phyloP scores from a whole-genome alignment of 371 early-diverging fungal species.

The Lichtheimia ornata region DNA sequence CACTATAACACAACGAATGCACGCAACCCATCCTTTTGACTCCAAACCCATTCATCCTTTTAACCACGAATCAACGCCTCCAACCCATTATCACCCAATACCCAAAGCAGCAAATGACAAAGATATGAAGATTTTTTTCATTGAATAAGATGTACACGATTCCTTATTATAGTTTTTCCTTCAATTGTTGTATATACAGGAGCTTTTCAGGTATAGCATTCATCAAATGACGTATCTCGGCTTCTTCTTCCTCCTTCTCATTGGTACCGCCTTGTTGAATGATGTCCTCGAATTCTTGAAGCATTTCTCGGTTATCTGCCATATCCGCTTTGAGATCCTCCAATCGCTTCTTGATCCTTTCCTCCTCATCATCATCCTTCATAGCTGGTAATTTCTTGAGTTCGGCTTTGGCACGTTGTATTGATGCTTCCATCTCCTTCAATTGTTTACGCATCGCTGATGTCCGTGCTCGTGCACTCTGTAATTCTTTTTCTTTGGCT shows the following conservation, averaged over 20 bases:
- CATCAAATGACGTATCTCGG: conserved; percentile 8
- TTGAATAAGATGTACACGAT: too few species aligned
- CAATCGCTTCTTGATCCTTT: conserved; percentile 1
- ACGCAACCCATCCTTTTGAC: too few species aligned
- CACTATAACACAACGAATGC: too few species aligned
- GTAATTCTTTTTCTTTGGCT: not conserved
- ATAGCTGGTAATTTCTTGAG: not conserved
- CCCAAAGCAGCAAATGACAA: too few species aligned
- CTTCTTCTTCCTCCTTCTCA: conserved; percentile 4
- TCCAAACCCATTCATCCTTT: too few species aligned
- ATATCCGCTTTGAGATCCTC: not conserved
- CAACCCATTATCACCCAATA: too few species aligned
- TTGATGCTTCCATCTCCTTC: not conserved
- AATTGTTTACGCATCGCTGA: not conserved
- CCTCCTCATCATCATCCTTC: not conserved
- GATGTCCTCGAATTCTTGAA: conserved; percentile 2
- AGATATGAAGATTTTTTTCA: too few species aligned
- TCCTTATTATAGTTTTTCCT: too few species aligned
- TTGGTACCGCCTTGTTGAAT: not conserved
- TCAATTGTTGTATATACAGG: too few species aligned
- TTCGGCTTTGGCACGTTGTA: not conserved
- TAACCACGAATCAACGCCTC: too few species aligned
- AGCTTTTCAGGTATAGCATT: conserved; percentile 13
- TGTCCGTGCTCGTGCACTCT: not conserved
- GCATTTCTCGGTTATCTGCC: not conserved